Conservation (phyloP, 2,329 filamentous ascomycete genomes). For the Exserohilum rostratum region DNA sequence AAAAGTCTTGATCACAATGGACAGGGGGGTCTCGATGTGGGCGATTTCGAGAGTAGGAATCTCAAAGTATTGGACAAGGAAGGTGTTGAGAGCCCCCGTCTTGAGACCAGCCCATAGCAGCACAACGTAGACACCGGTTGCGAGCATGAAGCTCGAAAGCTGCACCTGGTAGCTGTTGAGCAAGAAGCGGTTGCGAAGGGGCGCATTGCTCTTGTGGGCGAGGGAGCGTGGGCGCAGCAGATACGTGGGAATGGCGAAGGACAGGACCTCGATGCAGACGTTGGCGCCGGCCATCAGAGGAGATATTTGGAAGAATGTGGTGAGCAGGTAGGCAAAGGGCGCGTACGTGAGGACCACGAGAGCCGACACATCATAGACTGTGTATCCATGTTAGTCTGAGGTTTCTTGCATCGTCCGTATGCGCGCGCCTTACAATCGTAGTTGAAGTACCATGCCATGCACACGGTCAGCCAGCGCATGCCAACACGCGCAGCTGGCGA, state of each 20-base stretch:
- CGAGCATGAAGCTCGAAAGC: conserved; percentile 69
- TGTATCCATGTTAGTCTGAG: conserved; percentile 11
- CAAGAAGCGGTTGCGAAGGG: conserved; percentile 51
- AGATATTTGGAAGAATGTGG: conserved; percentile 76
- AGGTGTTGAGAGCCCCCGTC: conserved; percentile 69
- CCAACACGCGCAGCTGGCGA: conserved; percentile 59
- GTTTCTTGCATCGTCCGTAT: not conserved
- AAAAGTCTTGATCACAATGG: conserved; percentile 61
- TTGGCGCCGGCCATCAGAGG: conserved; percentile 65
- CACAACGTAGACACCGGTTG: conserved; percentile 76
- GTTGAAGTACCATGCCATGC: conserved; percentile 72
- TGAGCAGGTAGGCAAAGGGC: conserved; percentile 76
- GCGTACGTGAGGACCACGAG: conserved; percentile 70
- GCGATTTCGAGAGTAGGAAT: conserved; percentile 72
- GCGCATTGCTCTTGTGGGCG: conserved; percentile 64
- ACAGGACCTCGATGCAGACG: conserved; percentile 70
- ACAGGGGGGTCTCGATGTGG: conserved; percentile 63
- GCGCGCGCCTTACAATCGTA: conserved; percentile 68
- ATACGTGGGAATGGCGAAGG: conserved; percentile 74
- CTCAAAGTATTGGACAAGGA: conserved; percentile 76
- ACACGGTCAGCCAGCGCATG: conserved; percentile 70
- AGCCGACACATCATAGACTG: conserved; percentile 51
- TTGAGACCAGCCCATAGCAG: conserved; percentile 71
- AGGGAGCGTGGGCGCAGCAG: conserved; percentile 72
- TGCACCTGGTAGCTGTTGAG: conserved; percentile 46